A percentile compares a stretch with the other conserved stretches of the same genome.
phyloP scores from a whole-genome alignment of 1,284 basidiomycete genomes.

The Xanthoconium separans region DNA sequence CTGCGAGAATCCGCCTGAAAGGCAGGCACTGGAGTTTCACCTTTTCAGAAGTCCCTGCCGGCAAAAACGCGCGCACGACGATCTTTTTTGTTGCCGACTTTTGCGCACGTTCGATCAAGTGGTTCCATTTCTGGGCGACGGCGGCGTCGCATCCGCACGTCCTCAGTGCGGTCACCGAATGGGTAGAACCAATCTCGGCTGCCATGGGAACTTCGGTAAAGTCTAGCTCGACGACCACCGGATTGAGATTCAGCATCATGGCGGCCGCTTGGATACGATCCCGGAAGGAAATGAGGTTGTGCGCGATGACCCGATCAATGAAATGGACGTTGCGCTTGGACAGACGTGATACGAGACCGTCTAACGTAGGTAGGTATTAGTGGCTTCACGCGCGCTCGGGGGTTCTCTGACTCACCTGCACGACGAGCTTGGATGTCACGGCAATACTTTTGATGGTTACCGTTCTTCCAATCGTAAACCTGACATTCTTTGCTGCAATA shows the following conservation, averaged over 20 bases:
- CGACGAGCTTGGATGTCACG: constrained; percentile 28
- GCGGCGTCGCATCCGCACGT: constrained; percentile 25
- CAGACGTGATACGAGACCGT: constrained; percentile 24
- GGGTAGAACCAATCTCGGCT: constrained; percentile 18
- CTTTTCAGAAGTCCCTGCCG: constrained; percentile 25
- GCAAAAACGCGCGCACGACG: constrained; percentile 32
- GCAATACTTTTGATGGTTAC: constrained; percentile 28
- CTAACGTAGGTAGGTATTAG: constrained; percentile 8
- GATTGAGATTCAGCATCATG: background rate
- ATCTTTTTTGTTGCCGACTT: constrained; percentile 21
- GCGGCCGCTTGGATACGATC: constrained; percentile 19
- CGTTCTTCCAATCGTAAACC: constrained; percentile 29
- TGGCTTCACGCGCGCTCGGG: background rate
- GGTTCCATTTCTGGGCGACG: constrained; percentile 25
- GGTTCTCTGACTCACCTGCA: constrained; percentile 16
- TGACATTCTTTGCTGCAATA: constrained; percentile 34
- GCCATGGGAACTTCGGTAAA: constrained; percentile 24
- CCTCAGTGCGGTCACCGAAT: constrained; percentile 7
- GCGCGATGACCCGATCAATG: constrained; percentile 24
- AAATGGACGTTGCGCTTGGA: constrained; percentile 26
- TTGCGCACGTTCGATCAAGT: constrained; percentile 31
- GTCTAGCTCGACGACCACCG: constrained; percentile 29
- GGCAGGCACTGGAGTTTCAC: constrained; percentile 31
- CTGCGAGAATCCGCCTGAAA: constrained; percentile 18
- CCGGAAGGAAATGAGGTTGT: constrained; percentile 18